Conservation (phyloP, 2,329 filamentous ascomycete genomes). For the Colletotrichum tofieldiae region DNA sequence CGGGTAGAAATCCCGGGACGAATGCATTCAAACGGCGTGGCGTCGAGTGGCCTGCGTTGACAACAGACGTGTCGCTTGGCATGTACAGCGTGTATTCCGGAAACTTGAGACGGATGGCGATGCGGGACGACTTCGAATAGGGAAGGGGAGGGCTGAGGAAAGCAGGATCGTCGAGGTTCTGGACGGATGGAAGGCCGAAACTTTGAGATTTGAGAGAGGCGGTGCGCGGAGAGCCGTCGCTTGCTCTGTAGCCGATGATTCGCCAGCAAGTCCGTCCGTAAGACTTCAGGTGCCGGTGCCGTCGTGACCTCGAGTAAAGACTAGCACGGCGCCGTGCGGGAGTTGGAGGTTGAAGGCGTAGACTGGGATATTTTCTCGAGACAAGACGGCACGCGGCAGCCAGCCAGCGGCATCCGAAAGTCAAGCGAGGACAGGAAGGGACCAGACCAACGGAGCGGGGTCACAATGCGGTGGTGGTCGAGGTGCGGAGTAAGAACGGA, state of each 20-base stretch:
- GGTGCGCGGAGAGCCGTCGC: neutral
- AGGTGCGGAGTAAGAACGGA: slow-evolving; percentile 2
- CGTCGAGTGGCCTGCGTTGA: neutral
- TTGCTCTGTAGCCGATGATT: neutral
- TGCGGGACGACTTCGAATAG: neutral
- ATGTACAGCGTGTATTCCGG: neutral
- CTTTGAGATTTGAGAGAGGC: neutral
- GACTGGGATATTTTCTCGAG: neutral
- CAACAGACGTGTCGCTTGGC: neutral
- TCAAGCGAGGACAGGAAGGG: neutral
- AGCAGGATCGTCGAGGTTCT: neutral
- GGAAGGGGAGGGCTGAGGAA: neutral
- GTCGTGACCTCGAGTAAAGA: slow-evolving; percentile 10
- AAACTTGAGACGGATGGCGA: neutral
- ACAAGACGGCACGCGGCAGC: neutral
- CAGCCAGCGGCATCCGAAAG: neutral
- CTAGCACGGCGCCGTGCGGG: neutral
- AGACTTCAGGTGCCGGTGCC: neutral
- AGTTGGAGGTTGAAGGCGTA: neutral
- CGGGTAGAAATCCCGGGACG: slow-evolving; percentile 3
- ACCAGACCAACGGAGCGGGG: slow-evolving; percentile 15
- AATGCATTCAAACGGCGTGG: slow-evolving; percentile 32
- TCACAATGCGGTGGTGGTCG: neutral
- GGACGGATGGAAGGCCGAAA: neutral
- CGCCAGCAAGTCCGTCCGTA: neutral